Percentiles rank a stretch among this genome's conserved stretches.
These are phyloP conservation scores for Musa beccarii DNA, from an alignment of 176 grass and related monocot species.

Conservation along the genomic window DNA sequence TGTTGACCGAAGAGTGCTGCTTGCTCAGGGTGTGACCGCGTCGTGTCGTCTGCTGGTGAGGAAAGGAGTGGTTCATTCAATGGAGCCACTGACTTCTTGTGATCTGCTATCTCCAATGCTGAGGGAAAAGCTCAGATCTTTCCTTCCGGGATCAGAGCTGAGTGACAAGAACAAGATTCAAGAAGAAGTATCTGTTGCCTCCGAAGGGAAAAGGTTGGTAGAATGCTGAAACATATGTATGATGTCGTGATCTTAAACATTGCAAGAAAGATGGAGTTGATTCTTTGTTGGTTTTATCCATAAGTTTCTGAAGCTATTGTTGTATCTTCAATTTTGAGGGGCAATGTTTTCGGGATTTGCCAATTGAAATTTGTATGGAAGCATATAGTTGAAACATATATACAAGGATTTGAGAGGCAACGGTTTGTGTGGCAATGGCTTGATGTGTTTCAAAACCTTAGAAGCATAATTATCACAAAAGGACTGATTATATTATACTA, in stretches of 20 bases:
- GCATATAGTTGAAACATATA: no score
- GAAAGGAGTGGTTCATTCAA: constrained; percentile 49
- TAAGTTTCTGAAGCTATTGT: no score
- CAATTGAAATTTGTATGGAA: no score
- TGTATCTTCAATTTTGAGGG: no score
- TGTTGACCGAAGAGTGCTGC: constrained; percentile 37
- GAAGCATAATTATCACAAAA: no score
- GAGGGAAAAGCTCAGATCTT: constrained; percentile 27
- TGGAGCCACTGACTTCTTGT: constrained; percentile 52
- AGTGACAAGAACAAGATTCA: neutral
- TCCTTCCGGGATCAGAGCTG: neutral
- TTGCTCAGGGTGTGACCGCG: constrained; percentile 35
- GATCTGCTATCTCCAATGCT: constrained; percentile 49
- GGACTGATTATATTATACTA: no score
- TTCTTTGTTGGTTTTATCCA: no score
- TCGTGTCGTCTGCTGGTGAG: constrained; percentile 44
- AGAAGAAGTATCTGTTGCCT: neutral
- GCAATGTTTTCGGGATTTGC: no score
- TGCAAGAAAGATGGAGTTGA: no score
- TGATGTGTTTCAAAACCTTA: no score
- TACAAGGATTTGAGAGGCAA: no score
- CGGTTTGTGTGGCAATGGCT: no score
- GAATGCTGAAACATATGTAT: neutral
- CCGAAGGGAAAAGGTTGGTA: neutral
- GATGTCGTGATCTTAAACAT: neutral